Percentiles rank a stretch among this genome's conserved stretches.
Evolutionary conservation across 495 filamentous ascomycete genomes (phyloP).

Genomic region (Cryomyces antarcticus): DNA sequence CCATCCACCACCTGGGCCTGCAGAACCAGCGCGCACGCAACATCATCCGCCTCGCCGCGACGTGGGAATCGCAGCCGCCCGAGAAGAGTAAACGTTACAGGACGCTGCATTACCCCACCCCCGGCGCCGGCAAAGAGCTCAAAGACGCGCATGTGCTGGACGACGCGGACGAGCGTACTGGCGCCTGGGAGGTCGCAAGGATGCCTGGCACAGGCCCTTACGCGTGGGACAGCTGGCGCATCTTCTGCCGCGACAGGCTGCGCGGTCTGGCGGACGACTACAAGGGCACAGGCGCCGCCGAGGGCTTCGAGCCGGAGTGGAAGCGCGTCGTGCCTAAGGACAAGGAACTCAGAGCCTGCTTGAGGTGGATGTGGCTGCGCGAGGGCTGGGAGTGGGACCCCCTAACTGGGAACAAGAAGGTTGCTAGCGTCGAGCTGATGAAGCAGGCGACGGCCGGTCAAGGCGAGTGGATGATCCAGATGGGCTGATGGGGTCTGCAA

Average conservation of each 20-base stretch:
- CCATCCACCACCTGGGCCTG: constrained; percentile 59
- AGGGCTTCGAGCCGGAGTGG: constrained; percentile 44
- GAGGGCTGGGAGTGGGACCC: constrained; percentile 73
- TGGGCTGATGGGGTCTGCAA: too few species aligned
- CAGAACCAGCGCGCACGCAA: constrained; percentile 39
- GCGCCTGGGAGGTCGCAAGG: constrained; percentile 72
- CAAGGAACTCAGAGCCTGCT: constrained; percentile 72
- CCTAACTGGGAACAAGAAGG: constrained; percentile 38
- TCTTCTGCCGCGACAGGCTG: constrained; percentile 72
- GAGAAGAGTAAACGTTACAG: constrained; percentile 34
- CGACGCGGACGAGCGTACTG: constrained; percentile 14
- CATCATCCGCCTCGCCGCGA: constrained; percentile 46
- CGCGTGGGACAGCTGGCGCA: constrained; percentile 80
- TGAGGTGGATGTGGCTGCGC: constrained; percentile 80
- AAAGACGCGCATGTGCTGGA: constrained; percentile 24
- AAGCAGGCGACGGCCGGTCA: constrained; percentile 3
- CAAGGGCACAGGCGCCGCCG: constrained; percentile 26
- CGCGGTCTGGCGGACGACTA: constrained; percentile 39
- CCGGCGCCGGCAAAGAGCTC: constrained; percentile 34
- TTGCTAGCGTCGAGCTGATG: constrained; percentile 8
- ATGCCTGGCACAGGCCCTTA: constrained; percentile 69
- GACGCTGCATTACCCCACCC: constrained; percentile 46
- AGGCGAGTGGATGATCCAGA: constrained; percentile 1
- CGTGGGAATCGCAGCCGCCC: constrained; percentile 50
- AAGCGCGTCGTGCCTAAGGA: constrained; percentile 66